phyloP scores from a whole-genome alignment of 1,284 basidiomycete species.

The Cutaneotrichosporon spelunceum region DNA sequence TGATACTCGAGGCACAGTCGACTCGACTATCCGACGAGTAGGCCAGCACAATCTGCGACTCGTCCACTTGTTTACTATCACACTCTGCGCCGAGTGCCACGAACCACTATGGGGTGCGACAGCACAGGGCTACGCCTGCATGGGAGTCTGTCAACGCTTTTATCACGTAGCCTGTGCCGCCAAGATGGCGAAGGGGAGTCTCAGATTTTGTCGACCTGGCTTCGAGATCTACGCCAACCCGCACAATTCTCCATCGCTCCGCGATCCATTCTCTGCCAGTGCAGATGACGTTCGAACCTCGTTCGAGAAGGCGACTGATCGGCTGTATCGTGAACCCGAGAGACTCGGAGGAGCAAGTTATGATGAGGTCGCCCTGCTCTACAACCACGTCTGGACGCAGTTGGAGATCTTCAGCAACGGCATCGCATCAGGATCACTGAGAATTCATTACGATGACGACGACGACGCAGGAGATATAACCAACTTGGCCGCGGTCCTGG shows the following conservation, averaged over 20 bases:
- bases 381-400: conserved; percentile 63
- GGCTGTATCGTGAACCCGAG: conserved; percentile 28
- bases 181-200: conserved; percentile 48
- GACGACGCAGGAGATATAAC: conserved; percentile 56
- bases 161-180: conserved; percentile 59
- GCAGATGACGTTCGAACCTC: conserved; percentile 57
- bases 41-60: conserved; percentile 40
- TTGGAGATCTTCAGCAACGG: conserved; percentile 65
- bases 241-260: conserved; percentile 32
- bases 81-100: conserved; percentile 64
- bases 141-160: conserved; percentile 59
- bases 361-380: conserved; percentile 66
- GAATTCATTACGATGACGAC: conserved; percentile 41
- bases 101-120: conserved; percentile 68
- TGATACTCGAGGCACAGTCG: conserved; percentile 1
- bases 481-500: conserved; percentile 60
- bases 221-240: conserved; percentile 35
- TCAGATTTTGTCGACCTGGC: conserved; percentile 47
- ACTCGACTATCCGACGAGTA: conserved; percentile 21
- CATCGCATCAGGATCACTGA: conserved; percentile 60
- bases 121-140: conserved; percentile 64
- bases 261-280: conserved; percentile 57
- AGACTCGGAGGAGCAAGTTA: conserved; percentile 57
- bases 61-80: conserved; percentile 68
- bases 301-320: conserved; percentile 57